phyloP scores from a whole-genome alignment of 2,329 filamentous ascomycete genomes.

The Ampelomyces quisqualis region DNA sequence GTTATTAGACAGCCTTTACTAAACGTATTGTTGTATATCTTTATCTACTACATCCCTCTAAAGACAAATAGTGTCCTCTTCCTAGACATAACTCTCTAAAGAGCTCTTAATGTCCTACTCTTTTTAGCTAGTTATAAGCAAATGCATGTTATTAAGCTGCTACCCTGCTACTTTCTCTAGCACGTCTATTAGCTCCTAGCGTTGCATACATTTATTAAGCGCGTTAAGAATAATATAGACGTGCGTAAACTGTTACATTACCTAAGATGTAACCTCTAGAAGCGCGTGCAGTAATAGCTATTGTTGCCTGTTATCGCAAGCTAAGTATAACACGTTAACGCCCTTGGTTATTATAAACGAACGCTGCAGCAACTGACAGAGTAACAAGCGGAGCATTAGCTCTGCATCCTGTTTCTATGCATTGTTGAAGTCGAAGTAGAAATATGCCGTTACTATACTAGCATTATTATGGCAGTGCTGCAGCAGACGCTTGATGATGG shows the following conservation, averaged over 20 bases:
- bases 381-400: constrained; percentile 42
- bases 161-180: constrained; percentile 21
- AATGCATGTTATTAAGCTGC: constrained; percentile 24
- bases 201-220: constrained; percentile 30
- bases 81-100: constrained; percentile 13
- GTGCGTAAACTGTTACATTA: constrained; percentile 25
- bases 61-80: constrained; percentile 20
- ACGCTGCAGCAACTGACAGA: constrained; percentile 38
- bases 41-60: constrained; percentile 28
- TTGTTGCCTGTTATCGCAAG: constrained; percentile 19
- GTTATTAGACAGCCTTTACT: constrained; percentile 39
- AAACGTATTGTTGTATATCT: constrained; percentile 33
- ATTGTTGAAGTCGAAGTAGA: constrained; percentile 44
- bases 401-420: constrained; percentile 38
- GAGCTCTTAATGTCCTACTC: constrained; percentile 32
- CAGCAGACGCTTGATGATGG: constrained; percentile 37
- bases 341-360: constrained; percentile 8
- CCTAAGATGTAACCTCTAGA: constrained; percentile 18
- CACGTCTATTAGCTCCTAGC: constrained; percentile 23
- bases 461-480: constrained; percentile 11
- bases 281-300: constrained; percentile 29
- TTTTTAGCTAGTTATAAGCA: constrained; percentile 32
- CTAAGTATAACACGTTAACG: constrained; percentile 30
- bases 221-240: constrained; percentile 30
- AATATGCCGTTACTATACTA: constrained; percentile 20